A percentile compares a stretch with the other conserved stretches of the same genome.
These are phyloP conservation scores for Posidonia oceanica DNA, from an alignment of 116 monocot species.

Conservation along the genomic window DNA sequence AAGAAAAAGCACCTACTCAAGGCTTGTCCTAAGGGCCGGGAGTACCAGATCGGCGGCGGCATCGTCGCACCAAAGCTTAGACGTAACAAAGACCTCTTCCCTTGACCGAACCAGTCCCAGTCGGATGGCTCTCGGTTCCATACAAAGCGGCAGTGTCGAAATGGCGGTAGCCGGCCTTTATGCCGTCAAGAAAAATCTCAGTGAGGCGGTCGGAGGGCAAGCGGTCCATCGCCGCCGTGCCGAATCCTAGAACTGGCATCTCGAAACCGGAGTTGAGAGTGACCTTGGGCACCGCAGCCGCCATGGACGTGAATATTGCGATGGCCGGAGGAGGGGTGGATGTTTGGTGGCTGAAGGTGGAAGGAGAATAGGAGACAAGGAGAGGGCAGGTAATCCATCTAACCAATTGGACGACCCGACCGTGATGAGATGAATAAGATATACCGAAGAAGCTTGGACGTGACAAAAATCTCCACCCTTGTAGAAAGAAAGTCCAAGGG, in stretches of 20 bases:
- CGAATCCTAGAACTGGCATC: conserved; percentile 39
- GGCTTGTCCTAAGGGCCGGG: conserved; percentile 20
- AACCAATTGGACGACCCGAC: no score
- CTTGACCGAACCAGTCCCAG: conserved; percentile 21
- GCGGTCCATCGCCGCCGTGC: conserved; percentile 15
- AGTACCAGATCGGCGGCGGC: conserved; percentile 22
- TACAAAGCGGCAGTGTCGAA: conserved; percentile 36
- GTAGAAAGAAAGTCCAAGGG: no score
- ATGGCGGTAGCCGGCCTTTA: conserved; percentile 41
- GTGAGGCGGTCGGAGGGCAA: not conserved
- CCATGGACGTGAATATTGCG: no score
- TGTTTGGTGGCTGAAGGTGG: not conserved
- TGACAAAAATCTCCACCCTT: no score
- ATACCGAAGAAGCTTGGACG: no score
- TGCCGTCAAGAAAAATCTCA: conserved; percentile 10
- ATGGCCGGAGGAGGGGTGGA: no score
- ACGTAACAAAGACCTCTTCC: conserved; percentile 36
- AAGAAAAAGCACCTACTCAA: conserved; percentile 11
- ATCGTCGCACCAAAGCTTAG: conserved; percentile 43
- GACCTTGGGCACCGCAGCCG: not conserved
- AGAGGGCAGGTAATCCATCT: no score
- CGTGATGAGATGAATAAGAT: no score
- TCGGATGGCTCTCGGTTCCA: conserved; percentile 21
- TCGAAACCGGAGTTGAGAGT: conserved; percentile 7
- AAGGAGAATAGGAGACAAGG: not conserved